phyloP scores from a whole-genome alignment of 148 eudicot genomes.

The Chenopodium suecicum region DNA sequence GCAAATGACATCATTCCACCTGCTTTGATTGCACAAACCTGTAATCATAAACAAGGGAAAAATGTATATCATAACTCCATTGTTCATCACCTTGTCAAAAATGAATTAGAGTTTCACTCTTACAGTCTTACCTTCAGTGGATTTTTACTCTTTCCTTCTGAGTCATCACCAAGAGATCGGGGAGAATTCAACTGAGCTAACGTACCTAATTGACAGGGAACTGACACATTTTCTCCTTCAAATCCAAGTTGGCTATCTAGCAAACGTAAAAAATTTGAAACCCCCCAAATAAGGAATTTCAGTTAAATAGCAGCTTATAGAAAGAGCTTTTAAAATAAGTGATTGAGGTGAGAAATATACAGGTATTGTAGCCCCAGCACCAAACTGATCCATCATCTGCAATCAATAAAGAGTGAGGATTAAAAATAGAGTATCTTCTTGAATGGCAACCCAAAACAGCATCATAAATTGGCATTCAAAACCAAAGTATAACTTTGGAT shows the following conservation, averaged over 20 bases:
- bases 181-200: constrained; percentile 46
- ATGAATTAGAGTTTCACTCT: background rate
- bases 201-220: constrained; percentile 47
- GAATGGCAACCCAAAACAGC: background rate
- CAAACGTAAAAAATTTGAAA: constrained; percentile 44
- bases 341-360: constrained; percentile 44
- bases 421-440: background rate
- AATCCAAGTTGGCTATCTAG: constrained; percentile 82
- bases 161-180: constrained; percentile 33
- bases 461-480: background rate
- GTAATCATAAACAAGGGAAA: constrained; percentile 3
- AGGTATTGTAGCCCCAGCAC: constrained; percentile 89
- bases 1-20: constrained; percentile 97
- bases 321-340: background rate
- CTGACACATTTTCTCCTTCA: constrained; percentile 47
- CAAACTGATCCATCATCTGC: constrained; percentile 94
- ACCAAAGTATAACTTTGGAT: background rate
- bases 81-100: background rate
- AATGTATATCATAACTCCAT: constrained; percentile 1
- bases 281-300: constrained; percentile 1
- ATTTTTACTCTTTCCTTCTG: constrained; percentile 32
- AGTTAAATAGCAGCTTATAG: background rate
- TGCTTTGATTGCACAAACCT: constrained; percentile 72
- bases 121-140: constrained; percentile 55
- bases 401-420: constrained; percentile 15